Evolutionary conservation across 257 asterid genomes (phyloP).

Genomic region (Solanum gandarillasii): DNA sequence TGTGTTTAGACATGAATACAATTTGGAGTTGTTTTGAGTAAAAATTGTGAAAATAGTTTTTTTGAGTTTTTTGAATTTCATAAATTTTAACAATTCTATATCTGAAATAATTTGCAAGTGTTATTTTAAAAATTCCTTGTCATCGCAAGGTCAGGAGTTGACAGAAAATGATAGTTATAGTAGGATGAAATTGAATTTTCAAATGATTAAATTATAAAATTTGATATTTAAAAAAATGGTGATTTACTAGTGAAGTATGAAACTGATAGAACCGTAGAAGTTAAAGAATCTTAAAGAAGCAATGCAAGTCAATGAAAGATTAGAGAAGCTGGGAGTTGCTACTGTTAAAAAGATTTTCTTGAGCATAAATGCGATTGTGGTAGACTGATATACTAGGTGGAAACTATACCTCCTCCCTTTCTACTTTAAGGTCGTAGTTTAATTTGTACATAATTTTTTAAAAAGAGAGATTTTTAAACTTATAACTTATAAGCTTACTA

Average conservation of each 20-base stretch:
- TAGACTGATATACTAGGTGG: not conserved
- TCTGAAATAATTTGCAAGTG: not conserved
- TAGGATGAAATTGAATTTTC: not conserved
- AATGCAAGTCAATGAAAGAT: not conserved
- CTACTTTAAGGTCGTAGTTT: not conserved
- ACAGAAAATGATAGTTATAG: not conserved
- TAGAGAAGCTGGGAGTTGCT: not conserved
- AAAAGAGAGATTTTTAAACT: not conserved
- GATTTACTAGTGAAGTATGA: not conserved
- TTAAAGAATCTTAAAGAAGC: not conserved
- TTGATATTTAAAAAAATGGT: not conserved
- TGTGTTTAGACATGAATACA: not conserved
- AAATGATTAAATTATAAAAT: not conserved
- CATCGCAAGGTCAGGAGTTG: not conserved
- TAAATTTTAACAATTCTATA: not conserved
- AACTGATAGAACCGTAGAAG: not conserved
- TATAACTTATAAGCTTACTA: not conserved
- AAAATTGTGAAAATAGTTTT: not conserved
- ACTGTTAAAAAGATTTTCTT: not conserved
- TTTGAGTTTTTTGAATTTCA: not conserved
- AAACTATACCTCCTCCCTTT: not conserved
- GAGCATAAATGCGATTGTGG: not conserved
- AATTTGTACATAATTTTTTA: not conserved
- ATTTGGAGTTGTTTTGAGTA: not conserved
- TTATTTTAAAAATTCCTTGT: not conserved